Evolutionary conservation across 2,329 filamentous ascomycete genomes (phyloP).

Genomic region (Elsinoe necatrix): DNA sequence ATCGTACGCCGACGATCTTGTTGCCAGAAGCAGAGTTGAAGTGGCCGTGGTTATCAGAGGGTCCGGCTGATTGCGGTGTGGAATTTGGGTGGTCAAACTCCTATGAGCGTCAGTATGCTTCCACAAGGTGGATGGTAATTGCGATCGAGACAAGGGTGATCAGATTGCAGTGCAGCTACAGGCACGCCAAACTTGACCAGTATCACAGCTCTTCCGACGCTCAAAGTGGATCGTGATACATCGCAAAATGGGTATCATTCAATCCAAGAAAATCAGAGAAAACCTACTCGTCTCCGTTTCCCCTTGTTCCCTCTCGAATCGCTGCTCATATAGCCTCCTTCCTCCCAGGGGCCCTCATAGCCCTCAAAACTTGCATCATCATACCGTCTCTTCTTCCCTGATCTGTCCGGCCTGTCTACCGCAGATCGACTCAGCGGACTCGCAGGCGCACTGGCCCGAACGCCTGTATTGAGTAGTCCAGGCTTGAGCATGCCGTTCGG

Average conservation of each 20-base stretch:
- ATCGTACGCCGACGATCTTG: slow-evolving; percentile 12
- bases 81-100: slow-evolving; percentile 7
- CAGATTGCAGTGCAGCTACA: no score
- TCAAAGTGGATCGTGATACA: background rate
- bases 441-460: slow-evolving; percentile 29
- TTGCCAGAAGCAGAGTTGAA: slow-evolving; percentile 11
- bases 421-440: slow-evolving; percentile 32
- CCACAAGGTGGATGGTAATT: background rate
- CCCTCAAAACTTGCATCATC: slow-evolving; percentile 67
- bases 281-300: slow-evolving; percentile 12
- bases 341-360: slow-evolving; percentile 65
- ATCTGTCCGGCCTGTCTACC: slow-evolving; percentile 52
- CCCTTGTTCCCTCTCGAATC: slow-evolving; percentile 5
- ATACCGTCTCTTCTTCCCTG: slow-evolving; percentile 66
- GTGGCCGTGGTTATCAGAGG: slow-evolving; percentile 5
- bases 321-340: slow-evolving; percentile 49
- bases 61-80: background rate
- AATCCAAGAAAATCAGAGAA: slow-evolving; percentile 7
- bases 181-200: no score
- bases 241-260: slow-evolving; percentile 13
- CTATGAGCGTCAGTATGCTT: background rate
- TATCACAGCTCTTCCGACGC: background rate
- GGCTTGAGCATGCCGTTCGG: slow-evolving; percentile 17
- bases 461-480: slow-evolving; percentile 18
- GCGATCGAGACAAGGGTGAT: background rate